phyloP scores from a whole-genome alignment of 805 yeast species.

The Vanderwaltozyma verrucispora region DNA sequence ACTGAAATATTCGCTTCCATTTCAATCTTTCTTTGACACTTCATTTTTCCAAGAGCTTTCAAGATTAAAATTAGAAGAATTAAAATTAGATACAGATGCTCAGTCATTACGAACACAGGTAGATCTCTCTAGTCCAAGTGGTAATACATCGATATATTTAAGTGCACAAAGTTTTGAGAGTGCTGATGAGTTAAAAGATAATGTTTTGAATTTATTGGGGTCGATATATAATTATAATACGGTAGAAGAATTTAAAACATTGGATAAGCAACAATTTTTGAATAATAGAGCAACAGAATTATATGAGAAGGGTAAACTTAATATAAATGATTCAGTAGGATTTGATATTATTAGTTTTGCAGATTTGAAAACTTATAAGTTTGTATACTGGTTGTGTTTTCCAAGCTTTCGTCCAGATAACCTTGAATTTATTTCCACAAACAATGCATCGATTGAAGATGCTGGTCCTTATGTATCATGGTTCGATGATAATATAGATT shows the following conservation, averaged over 20 bases:
- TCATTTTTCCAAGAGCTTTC: constrained; percentile 75
- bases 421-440: neutral
- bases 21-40: constrained; percentile 72
- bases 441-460: constrained; percentile 1
- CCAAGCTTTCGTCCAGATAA: constrained; percentile 42
- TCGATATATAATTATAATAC: constrained; percentile 59
- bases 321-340: constrained; percentile 17
- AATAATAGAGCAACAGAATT: constrained; percentile 29
- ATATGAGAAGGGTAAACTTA: constrained; percentile 21
- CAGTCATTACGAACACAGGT: constrained; percentile 19
- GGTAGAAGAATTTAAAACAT: constrained; percentile 66
- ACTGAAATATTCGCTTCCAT: constrained; percentile 31
- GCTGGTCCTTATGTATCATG: constrained; percentile 7
- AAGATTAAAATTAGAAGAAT: constrained; percentile 59
- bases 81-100: constrained; percentile 39
- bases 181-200: constrained; percentile 1
- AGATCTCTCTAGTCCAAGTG: constrained; percentile 16
- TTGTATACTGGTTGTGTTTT: constrained; percentile 81
- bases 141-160: constrained; percentile 15
- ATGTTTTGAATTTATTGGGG: constrained; percentile 27
- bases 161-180: constrained; percentile 28
- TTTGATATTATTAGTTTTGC: constrained; percentile 61
- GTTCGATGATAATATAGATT: constrained; percentile 11
- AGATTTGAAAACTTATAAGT: constrained; percentile 81
- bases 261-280: constrained; percentile 55